These are phyloP conservation scores for Termitomyces titanicus DNA, from an alignment of 768 basidiomycete species.

Conservation along the genomic window DNA sequence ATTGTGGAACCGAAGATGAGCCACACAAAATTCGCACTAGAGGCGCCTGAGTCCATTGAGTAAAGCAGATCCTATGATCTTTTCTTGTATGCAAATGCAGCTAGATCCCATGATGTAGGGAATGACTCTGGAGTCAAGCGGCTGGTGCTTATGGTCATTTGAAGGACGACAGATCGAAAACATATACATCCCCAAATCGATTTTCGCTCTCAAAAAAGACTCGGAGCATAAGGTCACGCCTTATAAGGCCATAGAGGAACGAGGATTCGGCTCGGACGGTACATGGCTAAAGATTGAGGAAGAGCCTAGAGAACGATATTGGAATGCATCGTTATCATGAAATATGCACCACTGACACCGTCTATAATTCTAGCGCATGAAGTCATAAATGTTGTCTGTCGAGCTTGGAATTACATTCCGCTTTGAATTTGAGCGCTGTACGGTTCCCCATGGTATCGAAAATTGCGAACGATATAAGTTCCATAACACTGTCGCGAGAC, in stretches of 20 bases:
- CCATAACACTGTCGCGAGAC: background rate
- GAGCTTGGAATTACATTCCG: background rate
- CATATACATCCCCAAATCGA: background rate
- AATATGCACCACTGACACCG: background rate
- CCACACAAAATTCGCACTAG: too few relatives aligned
- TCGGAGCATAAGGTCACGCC: background rate
- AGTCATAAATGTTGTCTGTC: background rate
- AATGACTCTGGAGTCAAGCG: background rate
- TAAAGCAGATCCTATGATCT: too few relatives aligned
- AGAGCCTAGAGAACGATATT: background rate
- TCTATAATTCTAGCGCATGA: background rate
- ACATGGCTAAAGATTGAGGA: background rate
- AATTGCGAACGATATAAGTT: too few relatives aligned
- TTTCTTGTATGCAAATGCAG: background rate
- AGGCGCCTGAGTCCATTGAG: too few relatives aligned
- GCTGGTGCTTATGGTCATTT: background rate
- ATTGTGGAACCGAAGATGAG: too few relatives aligned
- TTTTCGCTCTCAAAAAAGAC: background rate
- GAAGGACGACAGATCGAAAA: background rate
- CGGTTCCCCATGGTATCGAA: background rate
- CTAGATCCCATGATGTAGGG: slow-evolving; percentile 2
- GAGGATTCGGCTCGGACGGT: background rate
- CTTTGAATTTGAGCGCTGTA: background rate
- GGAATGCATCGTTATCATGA: background rate
- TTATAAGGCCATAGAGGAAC: slow-evolving; percentile 1